Evolutionary conservation across 2,329 filamentous ascomycete genomes (phyloP), one percentile per base, ranked within the genome.

Genomic region (Cladorrhinum sp.): DNA sequence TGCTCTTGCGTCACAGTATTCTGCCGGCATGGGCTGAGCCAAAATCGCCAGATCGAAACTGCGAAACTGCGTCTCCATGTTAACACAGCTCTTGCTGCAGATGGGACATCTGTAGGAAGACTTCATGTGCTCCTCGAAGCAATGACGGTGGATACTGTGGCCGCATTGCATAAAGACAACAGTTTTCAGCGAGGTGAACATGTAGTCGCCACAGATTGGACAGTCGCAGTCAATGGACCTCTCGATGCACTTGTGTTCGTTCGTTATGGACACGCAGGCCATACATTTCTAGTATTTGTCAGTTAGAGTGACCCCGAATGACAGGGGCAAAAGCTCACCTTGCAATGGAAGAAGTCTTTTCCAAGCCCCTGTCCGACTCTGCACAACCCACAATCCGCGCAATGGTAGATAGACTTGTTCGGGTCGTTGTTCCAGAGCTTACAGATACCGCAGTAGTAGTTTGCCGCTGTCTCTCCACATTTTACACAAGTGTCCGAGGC

Each of bases 281-380:
- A 91, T 91, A 76, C 95, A 99, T 68, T 87, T 93, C 88, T 92
- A 65, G 51, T 12, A 20, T 13, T 22, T 16, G 22, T 65, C 27
- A 60, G 62, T 41, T 38, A 56, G 4, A n/a, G 3, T 2, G 20
- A 50, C 16, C 32, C 38, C 25, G 12, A 16, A 53, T 52, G 38
- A 53, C 29, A 50, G 68, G 23, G 52, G 25, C 16, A 2, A 24
- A 12, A 20, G 20, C 76, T 73, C 78, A 93, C 92, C 85, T 96
- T 96, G 89, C 95, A 99, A 75, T 99, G 95, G 70, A 96, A 93
- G 73, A 96, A 99, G 72, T 99, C 95, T 72, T 96, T 98, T 3
- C 95, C 93, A 27, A 99, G 79, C 1, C 95, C 95, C 73, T 92
- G 85, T 1, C 95, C 95, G 60, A 93, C 88, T 61, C 95, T 85